Evolutionary conservation across 495 filamentous ascomycete species (phyloP), one percentile per base, ranked within the genome.

Genomic region (Trichoderma asperelloides): DNA sequence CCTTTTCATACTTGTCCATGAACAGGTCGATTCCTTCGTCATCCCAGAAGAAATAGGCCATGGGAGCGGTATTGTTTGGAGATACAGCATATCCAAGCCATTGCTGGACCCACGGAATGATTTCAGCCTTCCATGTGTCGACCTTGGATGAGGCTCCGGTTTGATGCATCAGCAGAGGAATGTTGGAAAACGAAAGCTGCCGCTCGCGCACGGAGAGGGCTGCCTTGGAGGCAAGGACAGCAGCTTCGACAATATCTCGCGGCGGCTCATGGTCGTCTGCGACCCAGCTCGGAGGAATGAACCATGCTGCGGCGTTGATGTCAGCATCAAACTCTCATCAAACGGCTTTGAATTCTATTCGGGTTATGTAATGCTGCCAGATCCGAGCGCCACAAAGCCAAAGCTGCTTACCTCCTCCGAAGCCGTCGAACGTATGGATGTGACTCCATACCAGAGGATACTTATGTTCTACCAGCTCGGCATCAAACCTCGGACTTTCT

Each of bases 41-140:
- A 25, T 60, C 55, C 55, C 55, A 60, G 25, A 60, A 30, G 25
- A 60, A 60, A 25, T 60, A 60, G 8, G 55, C 55, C 55, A 60
- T 60, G 9, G 55, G 8, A 9, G 55, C 55, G 27, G 6, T 60
- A 16, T 30, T 18, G 27, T 13, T n/a, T 15, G 55, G 55, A 30
- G 23, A 8, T 13, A 28, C 23, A 13, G 55, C 21, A 60, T 60
- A 30, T 28, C 27, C 55, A 3, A 60, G 55, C 55, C 55, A 60
- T 18, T 30, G 25, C 55, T 60, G 23, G 55, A 60, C 55, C 23
- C 55, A 60, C 12, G 55, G 55, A 16, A 60, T 25, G 9, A 60
- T 12, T 13, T 60, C 55, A 16, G 23, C 6, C 55, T 60, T 60
- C 55, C 55, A 60, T 28, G 23, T 60, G 27, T 60, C n/a, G 55